Evolutionary conservation across 2,329 filamentous ascomycete genomes (phyloP).

Genomic region (Microdochium trichocladiopsis): DNA sequence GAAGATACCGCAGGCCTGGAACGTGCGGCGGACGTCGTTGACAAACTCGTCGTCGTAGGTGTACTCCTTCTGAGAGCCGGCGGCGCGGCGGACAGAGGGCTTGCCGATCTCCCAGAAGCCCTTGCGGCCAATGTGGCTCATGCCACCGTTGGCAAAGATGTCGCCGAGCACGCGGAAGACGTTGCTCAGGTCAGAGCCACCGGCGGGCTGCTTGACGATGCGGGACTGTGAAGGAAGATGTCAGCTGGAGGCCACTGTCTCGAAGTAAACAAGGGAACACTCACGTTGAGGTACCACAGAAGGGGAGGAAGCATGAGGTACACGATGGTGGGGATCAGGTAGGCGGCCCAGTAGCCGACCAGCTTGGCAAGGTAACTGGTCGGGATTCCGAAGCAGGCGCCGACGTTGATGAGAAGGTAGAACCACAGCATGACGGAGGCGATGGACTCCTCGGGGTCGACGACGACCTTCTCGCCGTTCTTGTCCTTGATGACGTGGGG

Average conservation of each 20-base stretch:
- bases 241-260: background rate
- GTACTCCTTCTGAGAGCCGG: constrained; percentile 26
- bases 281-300: constrained; percentile 42
- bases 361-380: background rate
- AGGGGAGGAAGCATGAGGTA: constrained; percentile 54
- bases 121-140: constrained; percentile 15
- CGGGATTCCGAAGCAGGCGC: constrained; percentile 25
- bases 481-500: constrained; percentile 41
- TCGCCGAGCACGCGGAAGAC: constrained; percentile 27
- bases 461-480: constrained; percentile 56
- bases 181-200: constrained; percentile 54
- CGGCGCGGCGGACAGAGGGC: constrained; percentile 38
- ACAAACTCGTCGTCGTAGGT: constrained; percentile 57
- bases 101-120: constrained; percentile 49
- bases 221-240: constrained; percentile 26
- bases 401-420: constrained; percentile 46
- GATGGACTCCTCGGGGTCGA: constrained; percentile 57
- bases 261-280: background rate
- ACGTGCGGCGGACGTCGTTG: constrained; percentile 49
- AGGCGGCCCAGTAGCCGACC: background rate
- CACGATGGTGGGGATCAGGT: constrained; percentile 34
- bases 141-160: constrained; percentile 23
- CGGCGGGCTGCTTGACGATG: constrained; percentile 51
- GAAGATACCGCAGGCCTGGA: constrained; percentile 46
- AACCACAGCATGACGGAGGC: constrained; percentile 61